phyloP scores from a whole-genome alignment of 2,329 filamentous ascomycete genomes.

The Magnaporthiopsis rhizophila region DNA sequence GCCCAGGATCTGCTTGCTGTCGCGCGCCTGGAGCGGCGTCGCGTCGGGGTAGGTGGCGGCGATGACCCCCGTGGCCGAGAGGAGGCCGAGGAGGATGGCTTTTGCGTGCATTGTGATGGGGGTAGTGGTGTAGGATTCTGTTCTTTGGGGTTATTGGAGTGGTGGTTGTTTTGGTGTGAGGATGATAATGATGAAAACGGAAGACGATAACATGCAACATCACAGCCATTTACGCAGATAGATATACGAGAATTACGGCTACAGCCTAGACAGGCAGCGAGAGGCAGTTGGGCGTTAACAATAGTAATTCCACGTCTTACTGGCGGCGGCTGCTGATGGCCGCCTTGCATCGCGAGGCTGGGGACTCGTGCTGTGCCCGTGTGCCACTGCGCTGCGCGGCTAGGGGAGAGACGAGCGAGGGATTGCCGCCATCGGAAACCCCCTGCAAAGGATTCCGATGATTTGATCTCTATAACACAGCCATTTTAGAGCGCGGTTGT shows the following conservation, averaged over 20 bases:
- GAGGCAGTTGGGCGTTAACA: background rate
- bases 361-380: too few relatives aligned
- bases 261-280: background rate
- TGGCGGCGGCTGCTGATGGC: background rate
- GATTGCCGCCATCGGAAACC: background rate
- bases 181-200: background rate
- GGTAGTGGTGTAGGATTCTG: background rate
- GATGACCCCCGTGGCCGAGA: conserved; percentile 4
- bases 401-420: too few relatives aligned
- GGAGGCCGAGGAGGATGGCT: conserved; percentile 2
- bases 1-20: background rate
- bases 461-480: background rate
- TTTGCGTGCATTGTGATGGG: conserved; percentile 4
- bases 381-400: too few relatives aligned
- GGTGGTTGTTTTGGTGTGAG: background rate
- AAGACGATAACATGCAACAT: background rate
- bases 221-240: background rate
- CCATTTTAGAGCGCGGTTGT: background rate
- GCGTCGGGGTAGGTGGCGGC: background rate
- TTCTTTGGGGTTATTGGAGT: background rate
- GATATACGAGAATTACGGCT: background rate
- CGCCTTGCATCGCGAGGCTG: background rate
- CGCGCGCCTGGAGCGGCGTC: background rate
- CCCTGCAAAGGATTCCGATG: background rate
- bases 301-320: background rate